Conservation (phyloP, 441 rosid species). For the Erodium trifolium region DNA sequence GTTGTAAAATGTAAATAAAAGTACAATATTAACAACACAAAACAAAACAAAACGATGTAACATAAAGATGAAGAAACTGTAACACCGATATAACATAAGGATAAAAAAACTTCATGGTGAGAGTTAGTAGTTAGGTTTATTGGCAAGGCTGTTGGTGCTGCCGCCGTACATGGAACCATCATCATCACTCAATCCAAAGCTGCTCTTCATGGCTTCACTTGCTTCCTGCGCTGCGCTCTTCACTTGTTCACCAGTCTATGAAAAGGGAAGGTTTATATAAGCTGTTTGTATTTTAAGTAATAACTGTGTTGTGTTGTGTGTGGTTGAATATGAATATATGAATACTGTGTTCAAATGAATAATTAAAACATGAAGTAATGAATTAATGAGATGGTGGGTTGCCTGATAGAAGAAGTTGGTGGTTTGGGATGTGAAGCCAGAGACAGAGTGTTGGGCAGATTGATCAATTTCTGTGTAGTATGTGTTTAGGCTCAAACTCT, state of each 20-base stretch:
- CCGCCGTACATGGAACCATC: conserved; percentile 20
- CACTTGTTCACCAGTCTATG: conserved; percentile 50
- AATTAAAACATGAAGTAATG: no score
- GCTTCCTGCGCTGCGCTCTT: conserved; percentile 55
- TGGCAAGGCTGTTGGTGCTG: conserved; percentile 22
- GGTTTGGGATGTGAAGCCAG: conserved; percentile 22
- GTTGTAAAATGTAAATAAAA: no score
- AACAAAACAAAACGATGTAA: no score
- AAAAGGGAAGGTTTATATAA: background rate
- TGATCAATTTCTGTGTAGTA: background rate
- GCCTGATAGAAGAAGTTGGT: conserved; percentile 35
- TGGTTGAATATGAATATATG: no score
- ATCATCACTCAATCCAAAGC: conserved; percentile 34
- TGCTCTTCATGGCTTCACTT: conserved; percentile 45
- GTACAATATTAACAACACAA: no score
- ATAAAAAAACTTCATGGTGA: no score
- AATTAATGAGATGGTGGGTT: background rate
- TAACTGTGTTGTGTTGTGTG: background rate
- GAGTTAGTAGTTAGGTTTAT: background rate
- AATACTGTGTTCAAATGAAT: background rate
- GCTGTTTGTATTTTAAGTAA: background rate
- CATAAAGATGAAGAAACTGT: no score
- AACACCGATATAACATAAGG: no score
- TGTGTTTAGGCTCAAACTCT: background rate
- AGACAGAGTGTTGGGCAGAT: conserved; percentile 7